Conservation (phyloP, 1,284 basidiomycete genomes). For the Entoloma clypeatum region DNA sequence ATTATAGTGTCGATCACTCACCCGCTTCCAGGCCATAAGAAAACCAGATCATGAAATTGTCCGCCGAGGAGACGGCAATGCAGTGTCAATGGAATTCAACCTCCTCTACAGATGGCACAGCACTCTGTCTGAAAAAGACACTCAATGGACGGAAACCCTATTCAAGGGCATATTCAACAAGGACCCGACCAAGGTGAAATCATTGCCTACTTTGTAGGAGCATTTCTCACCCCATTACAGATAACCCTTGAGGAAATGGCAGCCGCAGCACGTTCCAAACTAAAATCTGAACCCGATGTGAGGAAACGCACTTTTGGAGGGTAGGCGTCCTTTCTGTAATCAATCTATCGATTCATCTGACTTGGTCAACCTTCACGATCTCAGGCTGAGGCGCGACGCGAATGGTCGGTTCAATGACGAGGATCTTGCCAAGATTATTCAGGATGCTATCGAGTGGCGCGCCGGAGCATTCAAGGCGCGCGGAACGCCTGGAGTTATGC, state of each 20-base stretch:
- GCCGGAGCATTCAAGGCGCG: constrained; percentile 77
- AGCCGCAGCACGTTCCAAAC: constrained; percentile 30
- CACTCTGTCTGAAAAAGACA: constrained; percentile 56
- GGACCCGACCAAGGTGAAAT: constrained; percentile 36
- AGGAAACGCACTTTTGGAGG: constrained; percentile 53
- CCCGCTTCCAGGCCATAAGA: constrained; percentile 39
- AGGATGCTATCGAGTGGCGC: constrained; percentile 59
- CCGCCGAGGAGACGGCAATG: constrained; percentile 69
- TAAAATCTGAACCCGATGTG: constrained; percentile 35
- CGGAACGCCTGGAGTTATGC: constrained; percentile 65
- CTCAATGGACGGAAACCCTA: constrained; percentile 51
- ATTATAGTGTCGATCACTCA: constrained; percentile 2
- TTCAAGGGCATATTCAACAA: constrained; percentile 46
- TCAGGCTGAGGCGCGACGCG: constrained; percentile 47
- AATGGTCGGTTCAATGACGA: constrained; percentile 65
- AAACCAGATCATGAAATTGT: constrained; percentile 42
- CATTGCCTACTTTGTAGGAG: constrained; percentile 9
- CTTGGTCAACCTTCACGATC: not conserved
- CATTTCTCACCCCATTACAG: constrained; percentile 26
- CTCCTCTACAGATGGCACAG: constrained; percentile 76
- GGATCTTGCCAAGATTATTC: constrained; percentile 64
- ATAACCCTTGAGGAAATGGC: constrained; percentile 43
- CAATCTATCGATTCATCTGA: not conserved
- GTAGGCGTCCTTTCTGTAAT: constrained; percentile 30
- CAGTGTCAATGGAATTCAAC: constrained; percentile 72